Evolutionary conservation across 2,329 filamentous ascomycete species (phyloP).

Genomic region (Blastomyces parvus): DNA sequence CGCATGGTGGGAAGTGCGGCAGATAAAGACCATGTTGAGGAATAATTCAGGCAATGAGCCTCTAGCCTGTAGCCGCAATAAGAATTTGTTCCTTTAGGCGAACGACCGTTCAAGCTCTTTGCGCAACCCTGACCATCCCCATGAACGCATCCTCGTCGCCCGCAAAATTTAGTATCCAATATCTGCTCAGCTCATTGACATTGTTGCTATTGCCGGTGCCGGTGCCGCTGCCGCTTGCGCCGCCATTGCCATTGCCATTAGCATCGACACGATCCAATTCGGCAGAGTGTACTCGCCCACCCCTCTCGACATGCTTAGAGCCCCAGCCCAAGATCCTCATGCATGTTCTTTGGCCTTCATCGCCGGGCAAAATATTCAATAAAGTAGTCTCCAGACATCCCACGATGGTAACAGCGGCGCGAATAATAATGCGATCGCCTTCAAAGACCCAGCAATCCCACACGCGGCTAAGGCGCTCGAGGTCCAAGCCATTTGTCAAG

Average conservation of each 20-base stretch:
- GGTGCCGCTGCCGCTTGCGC: background rate
- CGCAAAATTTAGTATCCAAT: conserved; percentile 21
- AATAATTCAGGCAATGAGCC: background rate
- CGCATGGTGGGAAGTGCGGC: background rate
- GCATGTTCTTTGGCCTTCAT: conserved; percentile 25
- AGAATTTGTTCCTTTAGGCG: background rate
- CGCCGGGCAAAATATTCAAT: conserved; percentile 31
- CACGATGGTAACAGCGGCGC: conserved; percentile 36
- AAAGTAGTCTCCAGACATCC: conserved; percentile 37
- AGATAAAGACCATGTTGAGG: background rate
- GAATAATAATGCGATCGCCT: conserved; percentile 44
- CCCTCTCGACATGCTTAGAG: conserved; percentile 13
- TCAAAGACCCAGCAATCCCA: conserved; percentile 57
- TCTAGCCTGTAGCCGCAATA: background rate
- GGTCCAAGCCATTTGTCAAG: conserved; percentile 43
- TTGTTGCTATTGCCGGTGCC: background rate
- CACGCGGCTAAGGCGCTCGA: conserved; percentile 46
- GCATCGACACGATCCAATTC: background rate
- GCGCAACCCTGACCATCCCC: conserved; percentile 19
- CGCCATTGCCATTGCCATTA: background rate
- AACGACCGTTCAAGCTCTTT: background rate
- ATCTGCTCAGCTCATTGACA: conserved; percentile 9
- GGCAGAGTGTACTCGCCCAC: background rate
- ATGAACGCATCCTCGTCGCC: conserved; percentile 25
- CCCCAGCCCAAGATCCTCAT: conserved; percentile 26